Conservation (phyloP, 352 stramenopile species). For the Blastocystis sp. region DNA sequence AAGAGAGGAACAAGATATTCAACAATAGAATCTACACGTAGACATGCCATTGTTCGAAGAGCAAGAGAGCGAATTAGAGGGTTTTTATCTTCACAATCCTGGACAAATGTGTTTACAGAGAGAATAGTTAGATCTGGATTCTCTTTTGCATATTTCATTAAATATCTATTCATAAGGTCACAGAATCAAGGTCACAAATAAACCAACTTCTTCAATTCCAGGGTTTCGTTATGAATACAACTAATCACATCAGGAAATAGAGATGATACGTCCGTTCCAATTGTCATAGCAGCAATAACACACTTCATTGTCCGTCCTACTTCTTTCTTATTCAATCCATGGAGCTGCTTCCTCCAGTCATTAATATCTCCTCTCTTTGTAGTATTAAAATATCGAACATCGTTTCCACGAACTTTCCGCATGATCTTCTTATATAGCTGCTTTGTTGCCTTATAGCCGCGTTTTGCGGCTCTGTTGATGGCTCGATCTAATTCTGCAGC, state of each 20-base stretch:
- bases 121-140: slow-evolving; percentile 95
- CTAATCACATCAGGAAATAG: slow-evolving; percentile 98
- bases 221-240: slow-evolving; percentile 81
- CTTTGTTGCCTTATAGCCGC: slow-evolving; percentile 48
- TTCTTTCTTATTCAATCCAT: slow-evolving; percentile 87
- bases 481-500: slow-evolving; percentile 34
- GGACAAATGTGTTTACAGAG: slow-evolving; percentile 96
- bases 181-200: slow-evolving; percentile 81
- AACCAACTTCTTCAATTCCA: slow-evolving; percentile 96
- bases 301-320: slow-evolving; percentile 96
- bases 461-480: slow-evolving; percentile 41
- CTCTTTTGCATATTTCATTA: slow-evolving; percentile 99
- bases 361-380: slow-evolving; percentile 96
- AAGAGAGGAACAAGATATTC: slow-evolving; percentile 84
- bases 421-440: slow-evolving; percentile 63
- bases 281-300: slow-evolving; percentile 97
- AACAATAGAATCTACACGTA: slow-evolving; percentile 97
- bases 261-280: slow-evolving; percentile 96
- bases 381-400: slow-evolving; percentile 96
- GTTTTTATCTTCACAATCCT: slow-evolving; percentile 81
- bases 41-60: slow-evolving; percentile 97
- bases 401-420: slow-evolving; percentile 72
- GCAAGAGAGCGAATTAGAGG: slow-evolving; percentile 89
- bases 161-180: slow-evolving; percentile 71
- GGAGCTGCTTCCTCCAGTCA: slow-evolving; percentile 90